A percentile compares a stretch with the other conserved stretches of the same genome.
Conservation (phyloP, 768 basidiomycete species). For the Termitomyces sp. region DNA sequence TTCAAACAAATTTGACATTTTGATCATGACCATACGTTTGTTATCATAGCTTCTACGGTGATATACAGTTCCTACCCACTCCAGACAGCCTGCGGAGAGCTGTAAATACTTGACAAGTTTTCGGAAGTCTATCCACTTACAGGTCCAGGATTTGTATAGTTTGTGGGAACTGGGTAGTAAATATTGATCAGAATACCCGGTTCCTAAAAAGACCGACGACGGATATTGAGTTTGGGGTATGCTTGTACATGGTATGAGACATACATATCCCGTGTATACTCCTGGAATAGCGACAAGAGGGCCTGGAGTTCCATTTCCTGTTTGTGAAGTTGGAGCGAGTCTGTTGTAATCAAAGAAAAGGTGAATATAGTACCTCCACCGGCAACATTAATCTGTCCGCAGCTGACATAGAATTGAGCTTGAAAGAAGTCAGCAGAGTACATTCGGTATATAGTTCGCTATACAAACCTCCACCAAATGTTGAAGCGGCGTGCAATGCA, state of each 20-base stretch:
- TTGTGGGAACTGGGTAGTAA: constrained; percentile 19
- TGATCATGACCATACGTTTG: neutral
- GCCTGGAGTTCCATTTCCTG: constrained; percentile 19
- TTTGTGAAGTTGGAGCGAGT: neutral
- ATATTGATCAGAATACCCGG: constrained; percentile 20
- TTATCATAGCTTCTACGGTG: neutral
- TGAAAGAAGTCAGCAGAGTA: neutral
- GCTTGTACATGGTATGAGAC: neutral
- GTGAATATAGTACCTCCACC: constrained; percentile 23
- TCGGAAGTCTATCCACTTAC: constrained; percentile 10
- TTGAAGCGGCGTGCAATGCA: constrained; percentile 30
- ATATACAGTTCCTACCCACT: constrained; percentile 9
- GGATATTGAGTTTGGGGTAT: neutral
- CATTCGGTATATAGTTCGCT: constrained; percentile 9
- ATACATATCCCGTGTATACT: constrained; percentile 21
- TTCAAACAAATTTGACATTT: neutral
- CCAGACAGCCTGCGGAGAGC: constrained; percentile 16
- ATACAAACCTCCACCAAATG: constrained; percentile 26
- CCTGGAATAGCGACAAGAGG: constrained; percentile 23
- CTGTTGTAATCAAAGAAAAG: neutral
- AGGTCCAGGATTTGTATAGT: constrained; percentile 20
- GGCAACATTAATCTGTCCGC: constrained; percentile 35
- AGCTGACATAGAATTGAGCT: constrained; percentile 29
- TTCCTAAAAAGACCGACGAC: constrained; percentile 6
- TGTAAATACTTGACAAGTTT: neutral